Evolutionary conservation across 2,329 filamentous ascomycete genomes (phyloP), one percentile per base, ranked within the genome.

Genomic region (Blumeriella jaapii): DNA sequence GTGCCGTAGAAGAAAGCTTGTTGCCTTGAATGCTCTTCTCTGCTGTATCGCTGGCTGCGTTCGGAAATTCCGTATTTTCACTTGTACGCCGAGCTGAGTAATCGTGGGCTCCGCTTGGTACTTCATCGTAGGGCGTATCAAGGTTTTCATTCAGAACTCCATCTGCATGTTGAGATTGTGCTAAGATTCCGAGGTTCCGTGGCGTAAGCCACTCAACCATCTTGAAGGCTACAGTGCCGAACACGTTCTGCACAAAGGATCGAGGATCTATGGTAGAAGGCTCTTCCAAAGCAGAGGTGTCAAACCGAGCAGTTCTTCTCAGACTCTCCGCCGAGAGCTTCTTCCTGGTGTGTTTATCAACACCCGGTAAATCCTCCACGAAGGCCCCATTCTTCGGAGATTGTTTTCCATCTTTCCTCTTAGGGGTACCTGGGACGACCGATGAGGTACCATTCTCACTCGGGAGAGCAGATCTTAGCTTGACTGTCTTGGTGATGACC

Each of bases 181-280:
- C 42, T 12, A 51, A 56, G 19, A 27, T 50, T 67, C 36, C 64
- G 63, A 0, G 74, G 26, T 50, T 67, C 36, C 64, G 63, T 0
- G 74, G 74, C 1, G 74, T 74, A n/a, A 81, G 58, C 75, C 74
- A 81, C 52, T 81, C 76, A 3, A 81, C 50, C 73, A 80, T 80
- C 49, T 75, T 78, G 55, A 80, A 75, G 8, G 77, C 69, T 8
- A 71, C 69, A 0, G 75, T 78, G 5, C 68, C 73, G 47, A 81
- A 79, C 6, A 78, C 60, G 43, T 76, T 76, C 45, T 79, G 75
- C 2, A 70, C 68, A 38, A 78, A 72, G 2, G 74, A 77, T 48
- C 72, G 73, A 1, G 64, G 63, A 46, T 79, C 74, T 46, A 69
- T 75, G 30, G 54, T 53, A 50, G 55, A 48, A 9, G 41, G 36